Base-by-base conservation (phyloP, 1,284 basidiomycete genomes). In the Marasmius sp. region DNA sequence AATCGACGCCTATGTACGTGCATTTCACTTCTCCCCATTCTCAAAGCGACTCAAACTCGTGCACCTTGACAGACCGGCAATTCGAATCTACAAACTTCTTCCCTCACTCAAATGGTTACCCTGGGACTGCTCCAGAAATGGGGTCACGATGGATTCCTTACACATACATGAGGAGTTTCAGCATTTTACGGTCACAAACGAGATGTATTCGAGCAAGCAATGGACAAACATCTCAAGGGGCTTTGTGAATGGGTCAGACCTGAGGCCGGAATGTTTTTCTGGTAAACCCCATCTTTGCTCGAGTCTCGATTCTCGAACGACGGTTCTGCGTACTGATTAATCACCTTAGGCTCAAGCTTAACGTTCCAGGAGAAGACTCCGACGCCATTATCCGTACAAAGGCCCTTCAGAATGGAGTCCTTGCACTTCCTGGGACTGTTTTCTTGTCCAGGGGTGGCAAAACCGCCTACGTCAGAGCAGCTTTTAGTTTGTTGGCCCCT, bases 221-320 rank as follows among this genome's bases (percentile, higher is more conserved):
- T 95, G 74, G 78, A 83, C 61, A 85, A 83, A 70, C 84, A 96
- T 70, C 82, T 98, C 37, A 80, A 79, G 59, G 92, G 87, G 1
- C 43, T 41, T 16, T 64, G 57, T 5, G 88, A 90, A 66, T 98
- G 95, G 95, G 85, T 79, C 45, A 81, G 83, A 0, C 96, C 96
- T 0, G 89, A 93, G 57, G 92, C 95, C 2, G 95, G 95, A 65
- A 92, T 95, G 91, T 95, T 95, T 77, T 86, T 93, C 70, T 95
- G 93, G 93, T 91, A 34, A 54, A n/a, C 47, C 54, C 14, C 48
- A 59, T 34, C 58, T 57, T 39, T 50, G 55, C 58, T 58, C 58
- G 59, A 18, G 36, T 2, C 18, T 36, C 39, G 53, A 60, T 59
- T 47, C 63, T 61, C 52, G 27, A 27, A 62, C 5, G 27, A 27